Conservation (phyloP, 2,329 filamentous ascomycete genomes). For the Colletotrichum sp. region DNA sequence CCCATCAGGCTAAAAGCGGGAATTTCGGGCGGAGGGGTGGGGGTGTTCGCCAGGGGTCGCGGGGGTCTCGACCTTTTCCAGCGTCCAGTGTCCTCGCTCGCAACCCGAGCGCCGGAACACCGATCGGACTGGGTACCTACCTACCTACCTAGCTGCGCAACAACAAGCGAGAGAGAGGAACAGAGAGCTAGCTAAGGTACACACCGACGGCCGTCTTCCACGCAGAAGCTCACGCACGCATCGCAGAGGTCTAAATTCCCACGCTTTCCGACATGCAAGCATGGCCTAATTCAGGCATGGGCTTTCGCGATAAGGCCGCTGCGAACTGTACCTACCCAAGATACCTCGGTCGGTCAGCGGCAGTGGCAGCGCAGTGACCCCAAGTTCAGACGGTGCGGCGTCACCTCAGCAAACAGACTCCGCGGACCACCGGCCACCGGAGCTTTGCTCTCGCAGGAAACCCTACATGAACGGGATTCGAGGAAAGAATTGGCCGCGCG, state of each 20-base stretch:
- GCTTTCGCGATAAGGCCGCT: background rate
- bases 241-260: background rate
- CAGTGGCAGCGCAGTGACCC: background rate
- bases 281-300: background rate
- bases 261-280: background rate
- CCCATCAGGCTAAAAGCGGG: slow-evolving; percentile 1
- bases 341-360: background rate
- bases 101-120: background rate
- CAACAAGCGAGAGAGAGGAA: background rate
- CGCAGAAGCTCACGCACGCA: background rate
- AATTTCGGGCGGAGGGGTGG: background rate
- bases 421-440: background rate
- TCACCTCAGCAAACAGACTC: background rate
- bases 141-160: background rate
- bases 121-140: background rate
- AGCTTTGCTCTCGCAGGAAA: background rate
- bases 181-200: no score
- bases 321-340: no score
- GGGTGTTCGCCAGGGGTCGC: background rate
- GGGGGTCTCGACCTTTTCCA: background rate
- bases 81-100: background rate
- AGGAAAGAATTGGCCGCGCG: background rate
- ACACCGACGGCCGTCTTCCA: background rate
- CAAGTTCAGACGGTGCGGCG: background rate
- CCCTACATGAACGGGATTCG: background rate